Evolutionary conservation across 495 filamentous ascomycete genomes (phyloP).

Genomic region (Clohesyomyces aquaticus): DNA sequence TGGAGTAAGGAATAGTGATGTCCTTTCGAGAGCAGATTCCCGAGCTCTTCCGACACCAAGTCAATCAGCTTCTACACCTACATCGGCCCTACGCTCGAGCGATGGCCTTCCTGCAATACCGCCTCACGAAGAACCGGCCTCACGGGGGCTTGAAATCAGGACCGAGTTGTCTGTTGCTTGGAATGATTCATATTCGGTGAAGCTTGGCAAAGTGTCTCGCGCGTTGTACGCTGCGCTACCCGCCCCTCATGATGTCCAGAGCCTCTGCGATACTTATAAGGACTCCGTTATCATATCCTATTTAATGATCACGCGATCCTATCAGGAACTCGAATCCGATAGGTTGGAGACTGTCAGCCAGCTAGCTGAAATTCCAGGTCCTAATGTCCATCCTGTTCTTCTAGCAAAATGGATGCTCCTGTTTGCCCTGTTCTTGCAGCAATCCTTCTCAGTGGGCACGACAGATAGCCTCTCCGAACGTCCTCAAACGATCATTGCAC

Average conservation of each 20-base stretch:
- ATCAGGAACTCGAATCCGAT: neutral
- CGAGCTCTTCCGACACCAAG: neutral
- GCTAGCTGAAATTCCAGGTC: conserved; percentile 1
- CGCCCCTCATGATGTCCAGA: neutral
- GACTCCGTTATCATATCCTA: neutral
- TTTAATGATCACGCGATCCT: neutral
- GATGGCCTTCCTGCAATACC: neutral
- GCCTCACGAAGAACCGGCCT: neutral
- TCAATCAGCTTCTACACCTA: neutral
- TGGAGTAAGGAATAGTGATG: neutral
- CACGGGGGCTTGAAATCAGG: too few species aligned
- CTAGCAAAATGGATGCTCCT: conserved; percentile 7
- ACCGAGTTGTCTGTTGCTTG: neutral
- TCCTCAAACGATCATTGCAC: neutral
- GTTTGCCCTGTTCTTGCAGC: conserved; percentile 4
- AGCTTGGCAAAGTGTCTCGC: neutral
- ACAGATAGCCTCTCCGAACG: conserved; percentile 1
- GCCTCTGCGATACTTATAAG: conserved; percentile 2
- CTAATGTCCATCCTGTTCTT: neutral
- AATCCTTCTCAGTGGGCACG: neutral
- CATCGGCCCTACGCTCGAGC: neutral
- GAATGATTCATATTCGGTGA: neutral
- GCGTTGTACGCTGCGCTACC: neutral
- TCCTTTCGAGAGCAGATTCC: too few species aligned
- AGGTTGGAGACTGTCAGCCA: conserved; percentile 1